Base-by-base conservation (phyloP, 1,139 yeast species). In the Pneumocystis sp. region DNA sequence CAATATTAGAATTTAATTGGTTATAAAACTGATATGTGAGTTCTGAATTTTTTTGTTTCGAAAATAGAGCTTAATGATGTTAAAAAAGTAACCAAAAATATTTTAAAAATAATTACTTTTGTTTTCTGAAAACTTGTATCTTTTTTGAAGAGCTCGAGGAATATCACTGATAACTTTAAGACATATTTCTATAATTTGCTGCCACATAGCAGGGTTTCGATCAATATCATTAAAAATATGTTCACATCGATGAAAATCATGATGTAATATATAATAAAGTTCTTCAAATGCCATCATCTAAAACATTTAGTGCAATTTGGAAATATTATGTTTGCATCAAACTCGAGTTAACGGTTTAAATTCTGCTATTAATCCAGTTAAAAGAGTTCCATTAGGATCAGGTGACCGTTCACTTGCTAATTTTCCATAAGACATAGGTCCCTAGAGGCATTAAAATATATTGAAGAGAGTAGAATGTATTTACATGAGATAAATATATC, bases 401-500 rank as follows among this genome's bases (percentile, higher is more conserved):
- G 85, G 76, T 21, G 93, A 84, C 63, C 83, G 79, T 6, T 84
- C 78, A 61, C 93, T 85, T 40, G 90, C 80, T 29, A 88, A 84
- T 66, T 83, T 84, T 35, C 85, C 85, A 44, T 89, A 84, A 71
- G 87, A 89, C 63, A 87, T 75, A 70, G 97, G 93, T 0, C 97
- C 96, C 68, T 88, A 81, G 12, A 42, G 21, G 12, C 15, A 59
- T 39, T 10, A 39, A 12, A 39, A 29, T 39, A 3, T 3, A 21
- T 31, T 42, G 29, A 21, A 59, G 3, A 50, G 21, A 50, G 4
- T 12, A 21, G 17, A 8, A 50, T 25, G 34, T 10, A 50, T 12
- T 31, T 31, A 59, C 61, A 21, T 59, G 61, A 8, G 90, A 81
- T 72, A 91, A 81, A 74, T 89, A 91, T 3, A 89, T 85, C 69